phyloP scores from a whole-genome alignment of 495 filamentous ascomycete genomes.

The Daldinia concentrica region DNA sequence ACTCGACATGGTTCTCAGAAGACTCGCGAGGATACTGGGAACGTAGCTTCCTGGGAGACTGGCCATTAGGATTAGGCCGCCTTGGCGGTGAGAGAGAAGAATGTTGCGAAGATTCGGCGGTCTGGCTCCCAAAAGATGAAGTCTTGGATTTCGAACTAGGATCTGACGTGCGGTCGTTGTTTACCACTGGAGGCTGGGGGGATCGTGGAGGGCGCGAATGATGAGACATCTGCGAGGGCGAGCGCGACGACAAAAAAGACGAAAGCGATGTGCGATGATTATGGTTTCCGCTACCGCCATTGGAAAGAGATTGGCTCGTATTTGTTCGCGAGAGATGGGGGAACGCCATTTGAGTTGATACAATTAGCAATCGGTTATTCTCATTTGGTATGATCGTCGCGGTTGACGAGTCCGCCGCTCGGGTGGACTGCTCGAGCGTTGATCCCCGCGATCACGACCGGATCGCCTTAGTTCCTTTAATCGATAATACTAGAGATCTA shows the following conservation, averaged over 20 bases:
- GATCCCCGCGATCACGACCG: slow-evolving; percentile 22
- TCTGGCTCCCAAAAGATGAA: slow-evolving; percentile 58
- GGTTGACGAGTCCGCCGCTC: slow-evolving; percentile 31
- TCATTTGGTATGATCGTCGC: slow-evolving; percentile 39
- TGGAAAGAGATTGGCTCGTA: slow-evolving; percentile 45
- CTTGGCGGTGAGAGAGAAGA: slow-evolving; percentile 60
- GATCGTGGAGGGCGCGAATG: slow-evolving; percentile 60
- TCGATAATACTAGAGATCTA: background rate
- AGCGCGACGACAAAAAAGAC: slow-evolving; percentile 67
- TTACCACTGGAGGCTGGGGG: slow-evolving; percentile 59
- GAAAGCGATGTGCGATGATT: slow-evolving; percentile 59
- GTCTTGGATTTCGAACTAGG: slow-evolving; percentile 66
- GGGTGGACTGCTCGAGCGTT: slow-evolving; percentile 28
- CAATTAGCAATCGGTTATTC: slow-evolving; percentile 27
- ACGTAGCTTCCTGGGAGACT: slow-evolving; percentile 64
- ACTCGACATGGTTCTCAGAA: slow-evolving; percentile 94
- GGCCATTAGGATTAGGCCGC: slow-evolving; percentile 54
- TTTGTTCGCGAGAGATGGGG: slow-evolving; percentile 45
- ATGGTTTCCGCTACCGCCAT: slow-evolving; percentile 34
- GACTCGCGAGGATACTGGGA: slow-evolving; percentile 87
- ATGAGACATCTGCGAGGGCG: slow-evolving; percentile 62
- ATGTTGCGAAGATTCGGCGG: slow-evolving; percentile 58
- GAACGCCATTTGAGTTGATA: slow-evolving; percentile 39
- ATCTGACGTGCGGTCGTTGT: slow-evolving; percentile 61
- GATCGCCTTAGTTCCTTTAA: slow-evolving; percentile 14